phyloP scores from a whole-genome alignment of 2,329 filamentous ascomycete species.

The Fusarium cicatricum region DNA sequence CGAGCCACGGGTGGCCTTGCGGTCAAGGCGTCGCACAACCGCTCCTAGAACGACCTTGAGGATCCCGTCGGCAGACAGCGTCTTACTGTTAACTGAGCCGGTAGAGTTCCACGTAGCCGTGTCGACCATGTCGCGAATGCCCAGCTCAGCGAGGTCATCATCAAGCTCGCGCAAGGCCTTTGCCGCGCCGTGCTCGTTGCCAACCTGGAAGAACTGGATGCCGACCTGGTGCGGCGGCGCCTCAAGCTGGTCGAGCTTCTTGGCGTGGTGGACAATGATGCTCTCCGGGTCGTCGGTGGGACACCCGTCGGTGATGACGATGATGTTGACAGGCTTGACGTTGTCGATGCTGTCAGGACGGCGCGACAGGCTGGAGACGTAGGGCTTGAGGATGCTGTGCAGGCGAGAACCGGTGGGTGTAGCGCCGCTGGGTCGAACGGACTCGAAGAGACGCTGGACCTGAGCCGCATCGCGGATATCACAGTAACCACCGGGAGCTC shows the following conservation, averaged over 20 bases:
- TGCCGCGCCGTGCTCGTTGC: conserved; percentile 72
- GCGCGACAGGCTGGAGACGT: conserved; percentile 60
- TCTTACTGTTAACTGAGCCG: conserved; percentile 47
- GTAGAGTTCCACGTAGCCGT: conserved; percentile 77
- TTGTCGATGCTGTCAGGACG: conserved; percentile 49
- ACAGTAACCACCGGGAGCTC: conserved; percentile 64
- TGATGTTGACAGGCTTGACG: conserved; percentile 86
- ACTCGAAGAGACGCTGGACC: conserved; percentile 75
- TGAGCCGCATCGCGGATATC: conserved; percentile 66
- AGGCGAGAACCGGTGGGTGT: conserved; percentile 82
- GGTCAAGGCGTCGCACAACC: conserved; percentile 63
- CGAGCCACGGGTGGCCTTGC: conserved; percentile 32
- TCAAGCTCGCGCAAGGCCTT: conserved; percentile 76
- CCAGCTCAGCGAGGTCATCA: conserved; percentile 66
- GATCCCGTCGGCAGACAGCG: conserved; percentile 73
- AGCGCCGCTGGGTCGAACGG: conserved; percentile 67
- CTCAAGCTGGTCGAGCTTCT: conserved; percentile 72
- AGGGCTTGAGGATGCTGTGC: conserved; percentile 75
- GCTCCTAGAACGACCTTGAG: conserved; percentile 84
- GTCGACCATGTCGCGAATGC: conserved; percentile 88
- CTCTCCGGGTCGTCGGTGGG: conserved; percentile 81
- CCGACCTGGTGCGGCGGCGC: conserved; percentile 85
- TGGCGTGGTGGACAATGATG: conserved; percentile 72
- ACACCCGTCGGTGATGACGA: conserved; percentile 89
- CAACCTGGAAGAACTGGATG: conserved; percentile 96